Conservation (phyloP, 768 basidiomycete species). For the Agaricus subrufescens region DNA sequence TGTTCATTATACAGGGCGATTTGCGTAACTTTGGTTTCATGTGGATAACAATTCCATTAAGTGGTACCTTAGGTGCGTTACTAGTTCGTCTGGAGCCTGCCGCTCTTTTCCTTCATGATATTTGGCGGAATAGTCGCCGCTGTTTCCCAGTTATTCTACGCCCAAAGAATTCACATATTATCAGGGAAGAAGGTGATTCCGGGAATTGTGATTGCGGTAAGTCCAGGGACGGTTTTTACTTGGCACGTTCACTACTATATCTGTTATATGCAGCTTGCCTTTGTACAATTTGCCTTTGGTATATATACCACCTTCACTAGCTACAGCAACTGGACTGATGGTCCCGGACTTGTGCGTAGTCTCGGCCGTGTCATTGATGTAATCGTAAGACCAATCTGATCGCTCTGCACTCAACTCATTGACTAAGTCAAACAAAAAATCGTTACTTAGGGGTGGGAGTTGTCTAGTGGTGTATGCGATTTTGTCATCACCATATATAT, state of each 20-base stretch:
- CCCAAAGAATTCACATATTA: background rate
- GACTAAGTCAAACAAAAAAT: background rate
- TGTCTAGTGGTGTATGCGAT: background rate
- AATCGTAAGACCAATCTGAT: background rate
- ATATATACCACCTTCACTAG: background rate
- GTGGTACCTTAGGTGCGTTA: background rate
- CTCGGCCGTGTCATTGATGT: background rate
- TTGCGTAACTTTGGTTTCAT: background rate
- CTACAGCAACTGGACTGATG: background rate
- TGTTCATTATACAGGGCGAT: too few species aligned
- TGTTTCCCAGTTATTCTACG: background rate
- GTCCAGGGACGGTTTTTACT: background rate
- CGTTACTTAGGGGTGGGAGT: background rate
- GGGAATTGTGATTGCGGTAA: background rate
- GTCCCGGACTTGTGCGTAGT: too few species aligned
- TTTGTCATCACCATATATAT: background rate
- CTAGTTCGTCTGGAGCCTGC: too few species aligned
- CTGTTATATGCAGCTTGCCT: background rate
- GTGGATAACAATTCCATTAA: constrained; percentile 2
- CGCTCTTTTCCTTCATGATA: too few species aligned
- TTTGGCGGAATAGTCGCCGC: background rate
- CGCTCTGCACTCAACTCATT: background rate
- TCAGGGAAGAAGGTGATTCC: background rate
- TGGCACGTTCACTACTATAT: background rate
- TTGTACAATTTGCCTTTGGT: background rate